Evolutionary conservation across 208 protist genomes (phyloP).

Genomic region (Endotrypanum monterogeii): DNA sequence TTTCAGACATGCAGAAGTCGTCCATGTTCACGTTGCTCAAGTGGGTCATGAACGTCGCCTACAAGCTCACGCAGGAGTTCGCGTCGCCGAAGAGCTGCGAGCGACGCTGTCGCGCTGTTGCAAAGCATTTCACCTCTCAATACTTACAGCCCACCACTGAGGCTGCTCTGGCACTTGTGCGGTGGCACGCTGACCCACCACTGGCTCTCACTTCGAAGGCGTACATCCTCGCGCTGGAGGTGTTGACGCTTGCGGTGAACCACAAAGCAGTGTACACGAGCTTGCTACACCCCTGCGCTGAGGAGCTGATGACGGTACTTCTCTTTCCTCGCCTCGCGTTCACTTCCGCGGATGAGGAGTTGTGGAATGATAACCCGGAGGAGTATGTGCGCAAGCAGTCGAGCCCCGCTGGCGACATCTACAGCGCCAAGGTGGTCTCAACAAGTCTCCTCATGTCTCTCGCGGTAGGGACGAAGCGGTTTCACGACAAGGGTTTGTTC

Average conservation of each 20-base stretch:
- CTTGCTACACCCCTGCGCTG: slow-evolving; percentile 59
- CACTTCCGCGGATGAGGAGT: slow-evolving; percentile 77
- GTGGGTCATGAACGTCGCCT: slow-evolving; percentile 49
- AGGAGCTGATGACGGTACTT: slow-evolving; percentile 74
- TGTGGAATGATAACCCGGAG: slow-evolving; percentile 89
- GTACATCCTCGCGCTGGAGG: slow-evolving; percentile 83
- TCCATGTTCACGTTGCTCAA: slow-evolving; percentile 68
- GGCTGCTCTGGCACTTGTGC: slow-evolving; percentile 60
- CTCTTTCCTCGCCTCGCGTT: slow-evolving; percentile 91
- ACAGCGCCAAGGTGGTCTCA: slow-evolving; percentile 76
- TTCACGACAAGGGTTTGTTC: slow-evolving; percentile 65
- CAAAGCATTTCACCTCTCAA: slow-evolving; percentile 50
- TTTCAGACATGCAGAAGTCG: slow-evolving; percentile 56
- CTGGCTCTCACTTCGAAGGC: slow-evolving; percentile 77
- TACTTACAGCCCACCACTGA: slow-evolving; percentile 49
- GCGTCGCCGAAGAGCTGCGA: slow-evolving; percentile 66
- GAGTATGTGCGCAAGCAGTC: slow-evolving; percentile 92
- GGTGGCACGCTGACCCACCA: slow-evolving; percentile 66
- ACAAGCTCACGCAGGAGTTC: slow-evolving; percentile 67
- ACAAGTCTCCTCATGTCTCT: slow-evolving; percentile 75
- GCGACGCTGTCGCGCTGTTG: slow-evolving; percentile 46
- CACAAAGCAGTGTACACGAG: slow-evolving; percentile 44
- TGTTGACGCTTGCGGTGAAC: slow-evolving; percentile 51
- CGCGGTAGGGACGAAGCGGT: slow-evolving; percentile 53
- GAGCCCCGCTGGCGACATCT: slow-evolving; percentile 77